phyloP scores from a whole-genome alignment of 83 land plant genomes.

The Diphasiastrum complanatum region DNA sequence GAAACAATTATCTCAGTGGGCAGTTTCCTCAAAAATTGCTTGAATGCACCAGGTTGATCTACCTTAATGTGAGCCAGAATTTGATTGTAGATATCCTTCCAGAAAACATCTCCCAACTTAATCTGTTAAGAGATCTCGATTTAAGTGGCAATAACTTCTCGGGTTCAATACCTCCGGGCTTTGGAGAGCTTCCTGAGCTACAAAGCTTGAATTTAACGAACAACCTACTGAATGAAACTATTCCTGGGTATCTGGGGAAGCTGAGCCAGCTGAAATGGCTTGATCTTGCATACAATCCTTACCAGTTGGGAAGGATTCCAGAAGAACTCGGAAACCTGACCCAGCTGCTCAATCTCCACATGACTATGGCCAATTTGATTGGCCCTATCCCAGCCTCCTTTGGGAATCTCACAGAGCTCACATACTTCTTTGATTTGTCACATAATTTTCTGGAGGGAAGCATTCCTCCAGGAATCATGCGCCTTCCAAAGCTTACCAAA shows the following conservation, averaged over 20 bases:
- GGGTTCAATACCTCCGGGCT: slow-evolving; percentile 44
- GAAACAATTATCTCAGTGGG: slow-evolving; percentile 38
- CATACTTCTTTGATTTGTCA: no score
- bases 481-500: no score
- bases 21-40: slow-evolving; percentile 26
- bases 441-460: no score
- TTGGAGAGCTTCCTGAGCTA: slow-evolving; percentile 37
- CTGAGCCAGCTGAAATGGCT: slow-evolving; percentile 37
- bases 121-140: slow-evolving; percentile 33
- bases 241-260: slow-evolving; percentile 42
- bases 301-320: slow-evolving; percentile 37
- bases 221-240: slow-evolving; percentile 35
- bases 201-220: slow-evolving; percentile 30
- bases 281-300: slow-evolving; percentile 48
- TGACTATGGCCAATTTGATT: slow-evolving; percentile 28
- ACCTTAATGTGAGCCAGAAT: slow-evolving; percentile 46
- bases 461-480: no score
- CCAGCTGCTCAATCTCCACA: slow-evolving; percentile 39
- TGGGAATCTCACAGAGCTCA: slow-evolving; percentile 35
- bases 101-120: slow-evolving; percentile 18
- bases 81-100: slow-evolving; percentile 41
- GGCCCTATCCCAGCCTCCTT: slow-evolving; percentile 46
- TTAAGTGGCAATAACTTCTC: slow-evolving; percentile 54
- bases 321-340: slow-evolving; percentile 38
- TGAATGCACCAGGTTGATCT: slow-evolving; percentile 27